phyloP scores from a whole-genome alignment of 2,329 filamentous ascomycete species.

The Colletotrichum liriopes region DNA sequence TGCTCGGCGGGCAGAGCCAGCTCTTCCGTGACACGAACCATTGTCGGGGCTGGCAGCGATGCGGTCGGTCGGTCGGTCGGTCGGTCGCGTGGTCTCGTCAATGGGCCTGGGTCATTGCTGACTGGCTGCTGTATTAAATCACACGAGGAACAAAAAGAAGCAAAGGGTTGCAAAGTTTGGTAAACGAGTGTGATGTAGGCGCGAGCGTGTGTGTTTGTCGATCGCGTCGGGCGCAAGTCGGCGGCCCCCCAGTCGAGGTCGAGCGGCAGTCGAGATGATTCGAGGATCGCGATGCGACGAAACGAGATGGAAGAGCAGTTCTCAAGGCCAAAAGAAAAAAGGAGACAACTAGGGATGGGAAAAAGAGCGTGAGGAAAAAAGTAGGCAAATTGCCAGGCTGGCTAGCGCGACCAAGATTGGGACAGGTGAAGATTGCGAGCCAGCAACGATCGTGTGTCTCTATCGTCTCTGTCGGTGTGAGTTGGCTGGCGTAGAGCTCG shows the following conservation, averaged over 20 bases:
- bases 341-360: conserved; percentile 19
- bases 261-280: conserved; percentile 27
- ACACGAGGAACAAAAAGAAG: conserved; percentile 25
- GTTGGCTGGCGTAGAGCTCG: conserved; percentile 41
- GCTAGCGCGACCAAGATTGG: conserved; percentile 31
- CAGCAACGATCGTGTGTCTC: conserved; percentile 27
- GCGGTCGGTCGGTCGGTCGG: conserved; percentile 32
- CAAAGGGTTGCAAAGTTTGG: conserved; percentile 2
- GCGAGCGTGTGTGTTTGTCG: conserved; percentile 7
- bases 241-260: conserved; percentile 1
- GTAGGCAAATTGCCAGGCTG: conserved; percentile 36
- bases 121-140: conserved; percentile 28
- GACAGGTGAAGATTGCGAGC: conserved; percentile 35
- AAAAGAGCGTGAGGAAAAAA: conserved; percentile 40
- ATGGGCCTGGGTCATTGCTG: conserved; percentile 49
- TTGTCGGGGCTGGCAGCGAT: conserved; percentile 62
- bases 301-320: neutral
- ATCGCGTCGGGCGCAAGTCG: conserved; percentile 25
- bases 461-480: conserved; percentile 40
- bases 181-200: conserved; percentile 32
- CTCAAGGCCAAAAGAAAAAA: conserved; percentile 2
- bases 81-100: conserved; percentile 44
- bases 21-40: conserved; percentile 87
- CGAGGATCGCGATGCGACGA: conserved; percentile 29
- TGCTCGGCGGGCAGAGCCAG: conserved; percentile 85